Evolutionary conservation across 169 alveolate genomes (phyloP).

Genomic region (Plasmodium vivax): DNA sequence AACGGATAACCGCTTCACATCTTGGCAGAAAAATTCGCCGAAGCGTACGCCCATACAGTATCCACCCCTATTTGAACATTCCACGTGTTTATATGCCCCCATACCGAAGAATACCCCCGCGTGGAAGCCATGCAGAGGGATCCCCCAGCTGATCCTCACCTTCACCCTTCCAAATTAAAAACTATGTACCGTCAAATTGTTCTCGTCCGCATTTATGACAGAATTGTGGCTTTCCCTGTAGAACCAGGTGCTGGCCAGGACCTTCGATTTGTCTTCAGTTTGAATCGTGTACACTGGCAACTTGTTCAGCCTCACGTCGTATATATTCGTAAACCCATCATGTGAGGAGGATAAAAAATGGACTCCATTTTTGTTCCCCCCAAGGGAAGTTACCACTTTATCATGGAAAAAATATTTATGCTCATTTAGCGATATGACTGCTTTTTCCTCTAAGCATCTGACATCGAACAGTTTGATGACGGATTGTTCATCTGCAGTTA

Average conservation of each 20-base stretch:
- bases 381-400: constrained; percentile 46
- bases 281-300: constrained; percentile 61
- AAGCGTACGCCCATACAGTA: not conserved
- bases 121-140: not conserved
- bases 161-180: constrained; percentile 12
- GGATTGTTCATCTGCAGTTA: constrained; percentile 64
- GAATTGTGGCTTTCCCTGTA: constrained; percentile 13
- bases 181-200: constrained; percentile 18
- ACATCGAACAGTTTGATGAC: constrained; percentile 62
- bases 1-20: not conserved
- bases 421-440: constrained; percentile 39
- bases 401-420: constrained; percentile 68
- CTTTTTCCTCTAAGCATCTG: constrained; percentile 27
- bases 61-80: not conserved
- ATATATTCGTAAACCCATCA: constrained; percentile 66
- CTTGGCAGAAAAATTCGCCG: not conserved
- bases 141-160: not conserved
- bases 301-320: constrained; percentile 52
- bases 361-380: constrained; percentile 38
- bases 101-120: not conserved
- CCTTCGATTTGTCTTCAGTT: constrained; percentile 44
- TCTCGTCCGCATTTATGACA: constrained; percentile 50
- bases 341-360: constrained; percentile 63
- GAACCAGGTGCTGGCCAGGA: constrained; percentile 58
- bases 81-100: not conserved